Evolutionary conservation across 129 eudicot species (phyloP).

Genomic region (Flaveria brownii): DNA sequence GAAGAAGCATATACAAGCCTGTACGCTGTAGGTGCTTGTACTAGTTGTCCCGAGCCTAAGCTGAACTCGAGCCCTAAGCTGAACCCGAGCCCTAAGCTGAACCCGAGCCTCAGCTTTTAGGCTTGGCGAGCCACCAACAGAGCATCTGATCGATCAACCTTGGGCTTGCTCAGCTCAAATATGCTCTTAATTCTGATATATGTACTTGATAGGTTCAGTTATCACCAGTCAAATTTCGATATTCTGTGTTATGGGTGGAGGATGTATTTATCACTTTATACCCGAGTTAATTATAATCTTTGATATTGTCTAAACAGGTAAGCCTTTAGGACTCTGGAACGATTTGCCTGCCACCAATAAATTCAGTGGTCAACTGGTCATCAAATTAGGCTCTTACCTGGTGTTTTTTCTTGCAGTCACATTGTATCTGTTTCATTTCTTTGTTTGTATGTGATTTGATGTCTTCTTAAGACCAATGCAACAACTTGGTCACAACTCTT

Average conservation of each 20-base stretch:
- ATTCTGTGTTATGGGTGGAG: background rate
- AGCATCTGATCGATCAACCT: background rate
- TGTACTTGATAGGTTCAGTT: background rate
- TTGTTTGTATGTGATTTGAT: slow-evolving; percentile 22
- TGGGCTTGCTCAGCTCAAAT: slow-evolving; percentile 1
- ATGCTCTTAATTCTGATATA: background rate
- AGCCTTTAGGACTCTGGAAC: slow-evolving; percentile 2
- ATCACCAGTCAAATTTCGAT: background rate
- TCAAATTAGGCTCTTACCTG: background rate
- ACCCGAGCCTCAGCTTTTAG: background rate
- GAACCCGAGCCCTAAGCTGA: background rate
- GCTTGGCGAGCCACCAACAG: background rate
- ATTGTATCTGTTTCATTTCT: background rate
- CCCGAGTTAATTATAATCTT: background rate
- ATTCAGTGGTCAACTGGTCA: slow-evolving; percentile 11
- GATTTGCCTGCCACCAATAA: slow-evolving; percentile 32
- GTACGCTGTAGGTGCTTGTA: background rate
- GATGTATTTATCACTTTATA: background rate
- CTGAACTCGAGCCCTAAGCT: background rate
- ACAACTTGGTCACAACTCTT: slow-evolving; percentile 8
- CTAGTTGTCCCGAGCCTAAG: background rate
- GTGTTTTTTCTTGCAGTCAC: slow-evolving; percentile 19
- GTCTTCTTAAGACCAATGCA: slow-evolving; percentile 18
- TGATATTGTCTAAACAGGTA: slow-evolving; percentile 25
- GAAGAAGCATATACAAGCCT: background rate